A percentile compares a stretch with the other conserved stretches of the same genome.
phyloP scores from a whole-genome alignment of 2,329 filamentous ascomycete genomes.

The Colletotrichum sp. region DNA sequence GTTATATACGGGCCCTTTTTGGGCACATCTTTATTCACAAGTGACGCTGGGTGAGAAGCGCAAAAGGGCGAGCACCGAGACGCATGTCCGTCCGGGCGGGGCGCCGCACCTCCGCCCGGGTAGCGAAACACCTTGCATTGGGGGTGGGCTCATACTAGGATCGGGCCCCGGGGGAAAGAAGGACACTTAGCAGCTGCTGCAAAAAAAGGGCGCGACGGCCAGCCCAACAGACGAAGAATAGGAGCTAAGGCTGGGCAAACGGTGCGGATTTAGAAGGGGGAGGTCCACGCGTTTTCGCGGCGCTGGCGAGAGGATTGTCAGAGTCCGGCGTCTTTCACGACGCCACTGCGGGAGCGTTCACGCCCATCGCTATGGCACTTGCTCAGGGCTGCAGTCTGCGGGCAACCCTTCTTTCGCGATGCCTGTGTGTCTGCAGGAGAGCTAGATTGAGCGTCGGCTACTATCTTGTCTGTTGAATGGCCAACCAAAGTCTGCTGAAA shows the following conservation, averaged over 20 bases:
- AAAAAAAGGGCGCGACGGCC: neutral
- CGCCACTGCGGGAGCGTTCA: neutral
- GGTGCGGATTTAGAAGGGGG: neutral
- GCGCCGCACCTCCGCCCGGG: slow-evolving; percentile 17
- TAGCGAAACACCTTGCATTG: slow-evolving; percentile 16
- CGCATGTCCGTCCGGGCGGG: slow-evolving; percentile 16
- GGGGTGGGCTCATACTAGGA: slow-evolving; percentile 9
- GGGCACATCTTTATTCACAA: neutral
- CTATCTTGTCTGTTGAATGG: neutral
- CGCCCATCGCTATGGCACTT: neutral
- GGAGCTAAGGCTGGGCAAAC: neutral
- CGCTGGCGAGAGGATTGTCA: neutral
- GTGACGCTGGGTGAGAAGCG: neutral
- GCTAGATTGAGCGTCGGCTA: neutral
- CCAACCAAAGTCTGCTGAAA: neutral
- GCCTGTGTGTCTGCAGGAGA: neutral
- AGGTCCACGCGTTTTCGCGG: slow-evolving; percentile 8
- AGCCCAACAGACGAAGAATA: neutral
- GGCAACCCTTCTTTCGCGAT: neutral
- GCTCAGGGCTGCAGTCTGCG: neutral
- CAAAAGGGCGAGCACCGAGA: neutral
- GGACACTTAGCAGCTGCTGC: neutral
- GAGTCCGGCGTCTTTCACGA: slow-evolving; percentile 9
- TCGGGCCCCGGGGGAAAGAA: neutral
- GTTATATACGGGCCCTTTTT: slow-evolving; percentile 8